Conservation (phyloP, 2,329 filamentous ascomycete genomes). For the Laburnicola sp. region DNA sequence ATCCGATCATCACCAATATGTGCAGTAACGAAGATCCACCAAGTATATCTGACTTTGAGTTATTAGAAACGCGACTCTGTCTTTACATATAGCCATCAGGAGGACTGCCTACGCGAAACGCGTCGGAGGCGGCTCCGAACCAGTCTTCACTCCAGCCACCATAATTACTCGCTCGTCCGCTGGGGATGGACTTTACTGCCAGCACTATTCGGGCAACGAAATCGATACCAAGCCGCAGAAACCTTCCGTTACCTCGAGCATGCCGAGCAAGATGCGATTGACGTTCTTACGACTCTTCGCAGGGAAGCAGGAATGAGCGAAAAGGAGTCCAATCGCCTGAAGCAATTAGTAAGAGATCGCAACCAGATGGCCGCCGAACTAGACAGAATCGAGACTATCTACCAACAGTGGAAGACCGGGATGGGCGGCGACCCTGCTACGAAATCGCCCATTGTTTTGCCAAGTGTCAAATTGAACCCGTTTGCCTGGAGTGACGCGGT, state of each 20-base stretch:
- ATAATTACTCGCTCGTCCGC: constrained; percentile 19
- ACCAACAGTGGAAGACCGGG: constrained; percentile 24
- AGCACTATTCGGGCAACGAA: constrained; percentile 27
- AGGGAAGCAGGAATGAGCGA: constrained; percentile 25
- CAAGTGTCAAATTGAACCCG: constrained; percentile 20
- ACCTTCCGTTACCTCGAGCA: constrained; percentile 11
- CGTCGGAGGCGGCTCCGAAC: constrained; percentile 30
- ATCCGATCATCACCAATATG: neutral
- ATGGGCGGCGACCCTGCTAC: neutral
- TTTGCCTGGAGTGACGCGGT: constrained; percentile 30
- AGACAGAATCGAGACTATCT: constrained; percentile 5
- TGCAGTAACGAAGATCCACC: neutral
- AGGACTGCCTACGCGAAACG: constrained; percentile 34
- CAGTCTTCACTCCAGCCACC: constrained; percentile 16
- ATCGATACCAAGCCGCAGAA: constrained; percentile 6
- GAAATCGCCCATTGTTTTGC: neutral
- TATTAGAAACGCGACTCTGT: constrained; percentile 14
- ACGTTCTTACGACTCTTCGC: constrained; percentile 27
- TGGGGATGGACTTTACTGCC: constrained; percentile 28
- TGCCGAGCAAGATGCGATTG: constrained; percentile 25
- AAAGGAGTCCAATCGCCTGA: constrained; percentile 21
- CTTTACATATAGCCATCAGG: constrained; percentile 28
- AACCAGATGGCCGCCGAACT: constrained; percentile 21
- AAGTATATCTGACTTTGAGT: neutral
- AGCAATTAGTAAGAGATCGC: constrained; percentile 24